Evolutionary conservation across 2,329 filamentous ascomycete species (phyloP), one percentile per base, ranked within the genome.

Genomic region (Phialophora verrucosa): DNA sequence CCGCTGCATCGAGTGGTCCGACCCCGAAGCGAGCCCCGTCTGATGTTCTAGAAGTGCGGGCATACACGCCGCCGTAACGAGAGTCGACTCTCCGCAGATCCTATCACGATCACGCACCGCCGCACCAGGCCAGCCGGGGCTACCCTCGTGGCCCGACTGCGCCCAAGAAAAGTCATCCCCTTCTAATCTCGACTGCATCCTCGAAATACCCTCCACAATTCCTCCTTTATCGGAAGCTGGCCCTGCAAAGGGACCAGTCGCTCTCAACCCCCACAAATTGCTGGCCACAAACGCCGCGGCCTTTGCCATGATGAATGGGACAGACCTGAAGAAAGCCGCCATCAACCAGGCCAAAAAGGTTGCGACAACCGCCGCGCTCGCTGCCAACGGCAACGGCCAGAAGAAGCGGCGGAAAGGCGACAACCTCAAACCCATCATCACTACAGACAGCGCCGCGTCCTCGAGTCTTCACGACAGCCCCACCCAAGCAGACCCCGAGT

Each of bases 351-450:
- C 86, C 65, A 89, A 89, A 78, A 85, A 87, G 77, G 86, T 87
- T 76, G 85, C 85, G 68, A 82, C 74, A 66, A 78, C 79, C 63
- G 78, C 79, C 70, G 76, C 79, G 29, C 76, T 77, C 67, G 76
- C 79, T 69, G 78, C 81, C 54, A 82, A 85, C 80, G 84, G 82
- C 62, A 86, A 83, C 76, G 83, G 81, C 74, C 83, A 83, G 74
- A 88, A 88, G 82, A 89, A 89, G 82, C 83, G 86, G 73, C 83
- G 86, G 80, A 89, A 89, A 80, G 85, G 84, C 70, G 84, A 87
- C 74, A 81, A 83, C 72, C 78, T 89, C 75, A 88, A 88, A 80
- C 87, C 87, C 74, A 89, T 90, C 77, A 86, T 89, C 76, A 89
- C 87, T 67, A 87, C 85, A 71, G 86, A 88, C 74, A 61, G 35